Base-by-base conservation (phyloP, 2,329 filamentous ascomycete species). In the Pyricularia sp. region DNA sequence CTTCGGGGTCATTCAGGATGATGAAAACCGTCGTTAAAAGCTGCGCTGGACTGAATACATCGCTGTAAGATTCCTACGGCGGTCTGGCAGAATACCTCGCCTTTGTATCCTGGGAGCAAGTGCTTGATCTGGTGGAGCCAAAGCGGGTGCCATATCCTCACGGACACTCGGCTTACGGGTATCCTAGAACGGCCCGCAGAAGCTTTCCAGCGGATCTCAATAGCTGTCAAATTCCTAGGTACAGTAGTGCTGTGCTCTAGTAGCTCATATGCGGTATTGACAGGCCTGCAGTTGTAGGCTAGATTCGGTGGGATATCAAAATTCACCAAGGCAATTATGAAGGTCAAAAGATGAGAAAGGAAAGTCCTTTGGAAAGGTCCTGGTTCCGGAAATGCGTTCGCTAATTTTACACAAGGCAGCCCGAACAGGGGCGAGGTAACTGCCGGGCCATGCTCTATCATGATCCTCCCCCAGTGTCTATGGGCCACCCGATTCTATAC, bases 381-480 rank as follows among this genome's bases (percentile, higher is more conserved):
- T 64, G 67, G 67, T 68, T 64, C 25, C 28, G 67, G 55, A 58
- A 64, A 68, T 68, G 59, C 59, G 59, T 68, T 64, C 59, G 58
- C 58, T 63, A 64, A 64, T 68, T 68, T 68, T 68, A 64, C 61
- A 61, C 64, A 64, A 61, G 67, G 58, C 36, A 50, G 17, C 67
- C 58, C 31, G 67, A 26, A 61, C 58, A 58, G 66, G 42, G 66
- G 65, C 65, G 65, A 67, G 55, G 50, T 63, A n/a, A 68, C 66
- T 33, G 55, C 66, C 66, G 55, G 55, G 50, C 66, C 58, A 63
- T 68, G 66, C 50, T 68, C 55, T 63, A 25, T 25, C 26, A 67
- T 68, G 66, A 12, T 68, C 55, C 66, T 58, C 33, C 66, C 58
- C 55, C 58, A 30, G 66, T 68, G 20, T 68, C 66, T 68, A 68